phyloP scores from a whole-genome alignment of 176 grass and related monocot genomes.

The Themeda triandra region DNA sequence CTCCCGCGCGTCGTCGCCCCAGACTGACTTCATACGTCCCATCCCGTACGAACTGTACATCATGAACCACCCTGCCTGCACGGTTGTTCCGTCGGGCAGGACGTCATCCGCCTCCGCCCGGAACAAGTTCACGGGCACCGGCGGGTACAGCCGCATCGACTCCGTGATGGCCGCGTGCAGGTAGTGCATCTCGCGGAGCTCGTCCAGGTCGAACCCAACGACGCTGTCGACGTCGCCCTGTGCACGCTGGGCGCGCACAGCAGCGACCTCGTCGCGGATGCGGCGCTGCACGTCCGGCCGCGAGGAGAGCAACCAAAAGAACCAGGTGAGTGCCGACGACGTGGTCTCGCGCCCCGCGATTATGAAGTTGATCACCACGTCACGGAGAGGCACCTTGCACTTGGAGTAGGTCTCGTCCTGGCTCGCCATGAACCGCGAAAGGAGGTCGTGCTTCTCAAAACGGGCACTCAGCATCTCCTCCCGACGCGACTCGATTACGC shows the following conservation, averaged over 20 bases:
- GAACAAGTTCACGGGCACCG: constrained; percentile 41
- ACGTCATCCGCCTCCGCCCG: constrained; percentile 38
- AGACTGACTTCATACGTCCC: constrained; percentile 52
- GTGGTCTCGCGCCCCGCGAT: constrained; percentile 70
- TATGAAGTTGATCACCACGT: constrained; percentile 72
- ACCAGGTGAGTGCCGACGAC: constrained; percentile 67
- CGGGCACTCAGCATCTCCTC: constrained; percentile 27
- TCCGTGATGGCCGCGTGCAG: constrained; percentile 67
- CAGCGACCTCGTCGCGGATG: constrained; percentile 56
- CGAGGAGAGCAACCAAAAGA: constrained; percentile 80
- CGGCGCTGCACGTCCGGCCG: constrained; percentile 45
- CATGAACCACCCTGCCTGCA: constrained; percentile 43
- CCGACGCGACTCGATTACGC: constrained; percentile 50
- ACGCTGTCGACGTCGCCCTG: background rate
- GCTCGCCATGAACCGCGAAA: constrained; percentile 54
- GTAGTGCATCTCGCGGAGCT: constrained; percentile 78
- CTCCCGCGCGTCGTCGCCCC: constrained; percentile 46
- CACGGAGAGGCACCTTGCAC: constrained; percentile 58
- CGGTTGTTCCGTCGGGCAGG: constrained; percentile 61
- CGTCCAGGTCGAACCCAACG: constrained; percentile 46
- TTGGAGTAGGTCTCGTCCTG: constrained; percentile 37
- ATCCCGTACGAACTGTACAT: constrained; percentile 56
- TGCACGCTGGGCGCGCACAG: constrained; percentile 10
- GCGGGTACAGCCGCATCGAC: constrained; percentile 71
- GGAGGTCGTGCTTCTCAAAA: constrained; percentile 48